Percentiles rank a stretch among this genome's conserved stretches.
Evolutionary conservation across 768 basidiomycete genomes (phyloP).

Genomic region (Naganishia antarctica): DNA sequence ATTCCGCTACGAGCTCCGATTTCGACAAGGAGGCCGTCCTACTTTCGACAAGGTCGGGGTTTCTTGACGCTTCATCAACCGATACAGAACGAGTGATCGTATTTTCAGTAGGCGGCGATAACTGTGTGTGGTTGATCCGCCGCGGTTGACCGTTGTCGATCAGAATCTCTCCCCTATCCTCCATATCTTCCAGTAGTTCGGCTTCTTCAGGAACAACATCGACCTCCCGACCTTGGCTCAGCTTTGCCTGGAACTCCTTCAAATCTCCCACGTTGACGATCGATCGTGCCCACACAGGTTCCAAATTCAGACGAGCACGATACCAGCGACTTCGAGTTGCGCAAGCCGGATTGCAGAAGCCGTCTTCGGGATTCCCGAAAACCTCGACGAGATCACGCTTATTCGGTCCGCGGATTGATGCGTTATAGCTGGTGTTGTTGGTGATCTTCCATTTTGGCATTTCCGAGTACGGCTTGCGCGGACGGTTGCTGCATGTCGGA

Average conservation of each 20-base stretch:
- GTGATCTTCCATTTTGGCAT: conserved; percentile 13
- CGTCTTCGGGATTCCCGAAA: conserved; percentile 41
- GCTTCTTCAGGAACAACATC: conserved; percentile 21
- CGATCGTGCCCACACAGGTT: conserved; percentile 32
- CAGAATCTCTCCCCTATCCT: conserved; percentile 32
- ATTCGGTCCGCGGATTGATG: conserved; percentile 5
- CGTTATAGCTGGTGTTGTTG: neutral
- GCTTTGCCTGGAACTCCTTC: conserved; percentile 6
- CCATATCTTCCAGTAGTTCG: conserved; percentile 39
- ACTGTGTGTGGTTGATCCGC: no score
- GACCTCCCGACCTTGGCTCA: neutral
- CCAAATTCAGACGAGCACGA: conserved; percentile 30
- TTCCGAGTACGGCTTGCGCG: conserved; percentile 31
- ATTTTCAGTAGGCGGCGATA: neutral
- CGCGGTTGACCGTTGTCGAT: conserved; percentile 20
- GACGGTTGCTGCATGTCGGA: conserved; percentile 37
- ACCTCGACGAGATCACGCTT: conserved; percentile 31
- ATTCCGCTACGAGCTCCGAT: conserved; percentile 18
- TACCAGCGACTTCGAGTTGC: conserved; percentile 38
- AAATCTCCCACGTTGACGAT: conserved; percentile 21
- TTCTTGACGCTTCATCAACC: neutral
- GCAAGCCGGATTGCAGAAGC: conserved; percentile 40
- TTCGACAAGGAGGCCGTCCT: neutral
- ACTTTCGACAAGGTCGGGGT: neutral
- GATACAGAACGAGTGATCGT: neutral